phyloP scores from a whole-genome alignment of 1,139 yeast genomes.

The Geotrichum candidum region DNA sequence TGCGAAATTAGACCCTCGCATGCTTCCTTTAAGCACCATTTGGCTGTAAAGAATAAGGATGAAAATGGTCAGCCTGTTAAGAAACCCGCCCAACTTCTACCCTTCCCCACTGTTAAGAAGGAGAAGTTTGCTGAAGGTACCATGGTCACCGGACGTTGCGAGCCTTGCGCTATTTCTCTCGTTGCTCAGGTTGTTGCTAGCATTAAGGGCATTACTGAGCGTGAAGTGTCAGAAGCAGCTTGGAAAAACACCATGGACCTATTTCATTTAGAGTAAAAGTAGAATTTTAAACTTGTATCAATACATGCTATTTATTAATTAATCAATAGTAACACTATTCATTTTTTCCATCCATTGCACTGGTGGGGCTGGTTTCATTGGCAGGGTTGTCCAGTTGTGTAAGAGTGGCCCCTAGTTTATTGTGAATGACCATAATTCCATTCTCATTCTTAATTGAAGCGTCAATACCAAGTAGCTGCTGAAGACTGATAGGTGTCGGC shows the following conservation, averaged over 20 bases:
- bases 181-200: constrained; percentile 75
- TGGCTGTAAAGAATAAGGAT: constrained; percentile 35
- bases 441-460: constrained; percentile 19
- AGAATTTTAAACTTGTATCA: constrained; percentile 1
- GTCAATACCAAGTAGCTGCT: constrained; percentile 17
- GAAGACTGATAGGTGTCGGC: constrained; percentile 8
- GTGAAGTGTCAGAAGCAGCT: constrained; percentile 52
- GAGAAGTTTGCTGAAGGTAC: constrained; percentile 48
- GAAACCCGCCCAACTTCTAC: constrained; percentile 38
- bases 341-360: not conserved
- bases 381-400: constrained; percentile 2
- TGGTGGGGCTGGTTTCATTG: constrained; percentile 8
- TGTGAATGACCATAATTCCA: constrained; percentile 19
- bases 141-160: constrained; percentile 78
- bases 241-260: constrained; percentile 59
- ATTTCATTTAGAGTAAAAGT: constrained; percentile 39
- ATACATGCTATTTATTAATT: constrained; percentile 6
- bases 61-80: constrained; percentile 38
- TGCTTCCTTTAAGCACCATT: constrained; percentile 54
- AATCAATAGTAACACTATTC: constrained; percentile 7
- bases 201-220: constrained; percentile 46
- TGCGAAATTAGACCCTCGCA: constrained; percentile 86
- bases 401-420: constrained; percentile 2
- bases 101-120: constrained; percentile 59
- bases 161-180: constrained; percentile 77